A percentile compares a stretch with the other conserved stretches of the same genome.
Conservation (phyloP, 306 rosid species). For the Pueraria montana region DNA sequence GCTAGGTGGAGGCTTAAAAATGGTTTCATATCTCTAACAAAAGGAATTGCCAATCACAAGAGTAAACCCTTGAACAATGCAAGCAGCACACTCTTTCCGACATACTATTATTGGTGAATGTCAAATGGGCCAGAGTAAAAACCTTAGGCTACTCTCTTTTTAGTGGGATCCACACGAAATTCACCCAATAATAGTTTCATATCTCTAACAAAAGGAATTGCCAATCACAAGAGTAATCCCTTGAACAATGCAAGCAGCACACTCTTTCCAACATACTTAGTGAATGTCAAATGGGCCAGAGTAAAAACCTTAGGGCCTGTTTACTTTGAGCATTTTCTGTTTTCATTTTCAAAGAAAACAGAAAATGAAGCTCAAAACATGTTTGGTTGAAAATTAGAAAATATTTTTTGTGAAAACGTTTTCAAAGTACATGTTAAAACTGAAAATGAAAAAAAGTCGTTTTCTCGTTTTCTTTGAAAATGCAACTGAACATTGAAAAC, state of each 20-base stretch:
- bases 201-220: slow-evolving; percentile 10
- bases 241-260: background rate
- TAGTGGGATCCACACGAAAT: background rate
- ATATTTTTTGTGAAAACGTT: too few species aligned
- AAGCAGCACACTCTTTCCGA: background rate
- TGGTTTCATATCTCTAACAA: slow-evolving; percentile 17
- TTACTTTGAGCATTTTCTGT: too few species aligned
- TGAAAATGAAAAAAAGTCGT: too few species aligned
- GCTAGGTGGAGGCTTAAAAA: background rate
- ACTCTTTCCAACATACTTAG: background rate
- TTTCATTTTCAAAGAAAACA: too few species aligned
- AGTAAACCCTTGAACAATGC: background rate
- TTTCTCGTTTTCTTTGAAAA: too few species aligned
- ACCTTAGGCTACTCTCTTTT: background rate
- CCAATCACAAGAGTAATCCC: slow-evolving; percentile 15
- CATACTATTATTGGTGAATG: background rate
- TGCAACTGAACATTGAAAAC: too few species aligned
- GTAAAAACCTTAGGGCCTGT: background rate
- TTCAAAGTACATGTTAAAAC: too few species aligned
- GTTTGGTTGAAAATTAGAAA: too few species aligned
- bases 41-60: slow-evolving; percentile 32
- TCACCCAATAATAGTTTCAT: slow-evolving; percentile 28
- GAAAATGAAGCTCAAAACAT: too few species aligned
- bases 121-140: background rate
- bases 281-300: background rate